Evolutionary conservation across 768 basidiomycete species (phyloP).

Genomic region (Cystobasidium ongulense): DNA sequence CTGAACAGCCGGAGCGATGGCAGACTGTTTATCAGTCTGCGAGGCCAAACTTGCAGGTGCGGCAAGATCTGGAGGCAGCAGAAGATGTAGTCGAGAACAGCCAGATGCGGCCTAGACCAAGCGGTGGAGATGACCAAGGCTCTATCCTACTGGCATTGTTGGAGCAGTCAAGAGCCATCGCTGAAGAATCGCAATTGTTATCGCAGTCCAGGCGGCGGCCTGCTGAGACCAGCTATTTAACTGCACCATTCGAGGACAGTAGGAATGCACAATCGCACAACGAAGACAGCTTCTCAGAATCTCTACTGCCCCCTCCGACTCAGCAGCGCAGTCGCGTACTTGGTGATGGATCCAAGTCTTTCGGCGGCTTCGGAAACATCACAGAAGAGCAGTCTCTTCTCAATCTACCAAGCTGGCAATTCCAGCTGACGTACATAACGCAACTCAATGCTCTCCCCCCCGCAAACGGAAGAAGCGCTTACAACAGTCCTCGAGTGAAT

Average conservation of each 20-base stretch:
- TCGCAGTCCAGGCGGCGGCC: background rate
- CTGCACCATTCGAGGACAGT: too few species aligned
- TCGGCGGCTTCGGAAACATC: background rate
- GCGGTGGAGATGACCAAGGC: background rate
- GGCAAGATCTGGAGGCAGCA: background rate
- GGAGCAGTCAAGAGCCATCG: background rate
- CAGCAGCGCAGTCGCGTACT: background rate
- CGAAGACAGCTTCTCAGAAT: constrained; percentile 4
- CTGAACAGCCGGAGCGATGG: background rate
- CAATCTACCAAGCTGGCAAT: constrained; percentile 23
- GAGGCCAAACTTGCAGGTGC: background rate
- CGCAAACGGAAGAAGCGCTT: background rate
- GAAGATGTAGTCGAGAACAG: background rate
- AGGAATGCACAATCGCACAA: background rate
- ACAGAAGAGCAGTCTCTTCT: constrained; percentile 18
- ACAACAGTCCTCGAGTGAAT: background rate
- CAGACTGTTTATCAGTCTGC: background rate
- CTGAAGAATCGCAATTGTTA: background rate
- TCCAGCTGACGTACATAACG: constrained; percentile 2
- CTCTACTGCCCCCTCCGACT: constrained; percentile 9
- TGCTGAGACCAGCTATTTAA: too few species aligned
- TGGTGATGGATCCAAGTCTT: background rate
- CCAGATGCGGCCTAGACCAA: background rate
- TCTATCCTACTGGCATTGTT: background rate
- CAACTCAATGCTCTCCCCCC: background rate